Evolutionary conservation across 2,329 filamentous ascomycete genomes (phyloP).

Genomic region (Mollisia scopiformis): DNA sequence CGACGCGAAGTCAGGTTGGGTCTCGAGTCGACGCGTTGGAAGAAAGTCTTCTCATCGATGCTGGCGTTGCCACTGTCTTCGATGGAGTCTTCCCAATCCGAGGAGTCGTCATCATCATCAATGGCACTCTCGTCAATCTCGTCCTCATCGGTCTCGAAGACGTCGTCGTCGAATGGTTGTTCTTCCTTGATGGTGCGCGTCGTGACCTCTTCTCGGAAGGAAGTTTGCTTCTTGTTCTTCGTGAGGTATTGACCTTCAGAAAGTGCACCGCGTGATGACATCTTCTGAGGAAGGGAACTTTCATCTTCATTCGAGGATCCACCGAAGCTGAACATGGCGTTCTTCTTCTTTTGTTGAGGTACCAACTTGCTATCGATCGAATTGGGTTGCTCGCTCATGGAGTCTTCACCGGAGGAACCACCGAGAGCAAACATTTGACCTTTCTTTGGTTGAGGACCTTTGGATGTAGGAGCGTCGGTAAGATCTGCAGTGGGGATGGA

Average conservation of each 20-base stretch:
- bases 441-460: conserved; percentile 63
- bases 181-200: conserved; percentile 66
- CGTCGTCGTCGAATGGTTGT: conserved; percentile 55
- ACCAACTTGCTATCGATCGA: conserved; percentile 31
- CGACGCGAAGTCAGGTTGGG: conserved; percentile 82
- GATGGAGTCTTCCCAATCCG: conserved; percentile 66
- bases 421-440: conserved; percentile 55
- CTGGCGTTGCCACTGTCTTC: conserved; percentile 84
- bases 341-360: conserved; percentile 50
- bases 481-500: conserved; percentile 56
- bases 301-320: conserved; percentile 84
- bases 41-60: conserved; percentile 77
- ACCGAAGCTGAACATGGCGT: conserved; percentile 72
- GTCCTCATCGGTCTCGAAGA: conserved; percentile 63
- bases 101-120: conserved; percentile 66
- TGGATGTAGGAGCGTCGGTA: conserved; percentile 47
- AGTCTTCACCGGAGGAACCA: conserved; percentile 40
- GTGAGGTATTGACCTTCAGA: conserved; percentile 47
- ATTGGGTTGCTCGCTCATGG: conserved; percentile 36
- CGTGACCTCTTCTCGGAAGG: conserved; percentile 77
- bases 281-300: conserved; percentile 63
- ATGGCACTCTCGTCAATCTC: conserved; percentile 83
- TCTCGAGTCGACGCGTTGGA: conserved; percentile 89
- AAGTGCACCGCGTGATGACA: conserved; percentile 54
- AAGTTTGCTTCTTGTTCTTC: conserved; percentile 71